Base-by-base conservation (phyloP, 2,329 filamentous ascomycete genomes). In the Dendrostoma leiphaemia region DNA sequence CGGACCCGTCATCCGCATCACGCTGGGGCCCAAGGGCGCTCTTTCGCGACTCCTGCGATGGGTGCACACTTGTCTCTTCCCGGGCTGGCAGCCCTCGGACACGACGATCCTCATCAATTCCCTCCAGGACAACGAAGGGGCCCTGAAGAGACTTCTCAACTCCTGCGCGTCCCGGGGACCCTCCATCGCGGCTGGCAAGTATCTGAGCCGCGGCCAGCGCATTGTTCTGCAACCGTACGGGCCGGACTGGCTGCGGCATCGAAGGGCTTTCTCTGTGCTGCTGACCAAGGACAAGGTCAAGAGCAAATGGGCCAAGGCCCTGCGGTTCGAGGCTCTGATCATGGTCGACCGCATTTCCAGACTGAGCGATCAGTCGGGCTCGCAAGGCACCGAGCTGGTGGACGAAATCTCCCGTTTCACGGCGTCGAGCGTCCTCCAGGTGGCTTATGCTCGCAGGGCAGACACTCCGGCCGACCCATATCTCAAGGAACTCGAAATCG, bases 351-450 rank as follows among this genome's bases (percentile, higher is more conserved):
- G 52, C 12, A 54, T 57, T 29, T 24, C 28, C 31, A 10, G 29
- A 9, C 24, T 57, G 19, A 19, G 15, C 1, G 15, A 10, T 3
- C 8, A 10, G 3, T 17, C 19, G 4, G 4, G 8, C 13, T 8
- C 35, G 3, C 5, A 28, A 5, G 19, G 13, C 7, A 40, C 29
- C 6, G 32, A 15, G 6, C 12, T 53, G 9, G 15, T 57, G 13
- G 44, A 57, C 12, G 55, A 57, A 15, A 35, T 57, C 28, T 55
- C 51, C 12, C 55, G 55, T 15, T 57, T 57, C 32, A 57, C 55
- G 21, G 55, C 55, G 2, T 57, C 55, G 24, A 57, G 47, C 12
- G 55, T 57, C 21, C 35, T 57, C 24, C 55, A 57, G 34, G 52
- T 57, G 26, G 46, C 55, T 6, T 57, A 57, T 19, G 48, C 47